Conservation (phyloP, 768 basidiomycete species). For the Boletus rubroflammeus region DNA sequence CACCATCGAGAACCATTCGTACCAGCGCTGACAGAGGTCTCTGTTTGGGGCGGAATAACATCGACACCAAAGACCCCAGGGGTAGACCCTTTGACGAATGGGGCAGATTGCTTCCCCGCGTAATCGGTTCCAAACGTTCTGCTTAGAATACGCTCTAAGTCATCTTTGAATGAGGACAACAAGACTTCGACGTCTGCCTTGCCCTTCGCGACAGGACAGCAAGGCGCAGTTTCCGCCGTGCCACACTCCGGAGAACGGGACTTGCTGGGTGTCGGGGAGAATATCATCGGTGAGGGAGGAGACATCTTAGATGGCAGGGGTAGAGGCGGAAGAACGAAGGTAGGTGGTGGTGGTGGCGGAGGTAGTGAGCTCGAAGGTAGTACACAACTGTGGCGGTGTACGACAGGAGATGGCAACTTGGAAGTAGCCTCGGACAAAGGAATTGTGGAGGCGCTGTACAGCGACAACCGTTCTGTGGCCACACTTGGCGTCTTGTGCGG, state of each 20-base stretch:
- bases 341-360: conserved; percentile 1
- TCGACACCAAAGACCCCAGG: not conserved
- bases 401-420: not conserved
- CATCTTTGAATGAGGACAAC: conserved; percentile 48
- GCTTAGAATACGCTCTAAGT: conserved; percentile 47
- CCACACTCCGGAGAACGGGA: not conserved
- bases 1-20: conserved; percentile 18
- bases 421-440: not conserved
- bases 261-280: not conserved
- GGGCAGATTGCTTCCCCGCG: not conserved
- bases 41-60: not conserved
- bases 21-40: not conserved
- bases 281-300: conserved; percentile 1
- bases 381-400: not conserved
- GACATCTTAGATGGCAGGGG: conserved; percentile 10
- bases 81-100: not conserved
- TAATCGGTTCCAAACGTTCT: conserved; percentile 31
- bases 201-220: conserved; percentile 45
- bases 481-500: conserved; percentile 34
- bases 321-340: conserved; percentile 15
- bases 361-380: not conserved
- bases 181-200: conserved; percentile 48
- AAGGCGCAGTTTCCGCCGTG: conserved; percentile 13
- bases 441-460: not conserved
- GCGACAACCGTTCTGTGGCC: conserved; percentile 1